Evolutionary conservation across 179 eudicot species (phyloP), one percentile per base, ranked within the genome.

Genomic region (Gypsophila paniculata): DNA sequence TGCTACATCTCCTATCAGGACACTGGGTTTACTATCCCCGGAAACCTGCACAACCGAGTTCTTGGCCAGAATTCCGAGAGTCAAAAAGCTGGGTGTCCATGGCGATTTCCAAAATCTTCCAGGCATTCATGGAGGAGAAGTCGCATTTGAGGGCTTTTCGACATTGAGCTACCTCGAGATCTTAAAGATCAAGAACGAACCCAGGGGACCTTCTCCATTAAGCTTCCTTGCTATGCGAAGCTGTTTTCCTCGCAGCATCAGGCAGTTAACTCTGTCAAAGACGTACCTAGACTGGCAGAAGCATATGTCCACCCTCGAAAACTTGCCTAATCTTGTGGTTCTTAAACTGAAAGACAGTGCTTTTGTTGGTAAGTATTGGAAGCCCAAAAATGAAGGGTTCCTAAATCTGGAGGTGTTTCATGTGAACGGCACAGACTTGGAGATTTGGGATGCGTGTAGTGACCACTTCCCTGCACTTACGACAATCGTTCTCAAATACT

Each of bases 31-130:
- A 52, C 9, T 72, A 62, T 72, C 75, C 44, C 75, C 75, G 25
- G 69, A 72, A 72, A 62, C 60, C 48, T 72, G 75, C 69, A 72
- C 75, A 63, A 3, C 44, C 9, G 75, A 72, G 51, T 65, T 63
- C 48, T 63, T 72, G 21, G 69, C 75, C 46, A 72, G 23, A n/a
- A 62, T 63, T 29, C 39, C 75, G 6, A 32, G 44, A 29, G 17
- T 63, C 18, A 72, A 34, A 34, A 63, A 72, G 17, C 22, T 72
- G 23, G 70, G 70, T 6, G 51, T 72, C 67, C 62, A 46, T 12
- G 75, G 75, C 8, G 58, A 72, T n/a, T 9, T 72, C 21, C 34
- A 52, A 8, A 34, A 10, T 0, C 12, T 72, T 38, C 68, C 66
- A 11, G 67, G 36, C 17, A 10, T 58, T 21, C n/a, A 70, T 0